A percentile compares a stretch with the other conserved stretches of the same genome.
phyloP scores from a whole-genome alignment of 1,139 yeast genomes.

The Kazachstania sp. region DNA sequence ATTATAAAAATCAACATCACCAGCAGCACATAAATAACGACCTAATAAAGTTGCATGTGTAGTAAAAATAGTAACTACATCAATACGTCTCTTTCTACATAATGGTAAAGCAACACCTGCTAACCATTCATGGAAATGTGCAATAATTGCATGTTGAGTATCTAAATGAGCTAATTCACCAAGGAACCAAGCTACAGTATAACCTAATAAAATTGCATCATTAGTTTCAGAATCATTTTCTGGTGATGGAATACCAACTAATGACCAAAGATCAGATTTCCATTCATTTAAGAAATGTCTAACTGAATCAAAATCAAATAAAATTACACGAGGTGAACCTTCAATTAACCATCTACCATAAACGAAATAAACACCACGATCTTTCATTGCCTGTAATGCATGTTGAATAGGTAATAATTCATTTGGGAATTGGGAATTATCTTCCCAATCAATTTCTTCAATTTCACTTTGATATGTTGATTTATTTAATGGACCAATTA shows the following conservation, averaged over 20 bases:
- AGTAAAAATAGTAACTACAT: slow-evolving; percentile 90
- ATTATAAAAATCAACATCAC: slow-evolving; percentile 79
- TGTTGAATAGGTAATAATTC: slow-evolving; percentile 23
- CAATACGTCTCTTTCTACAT: slow-evolving; percentile 84
- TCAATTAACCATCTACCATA: slow-evolving; percentile 97
- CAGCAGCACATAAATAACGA: slow-evolving; percentile 90
- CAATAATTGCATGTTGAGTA: slow-evolving; percentile 76
- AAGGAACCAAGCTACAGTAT: slow-evolving; percentile 91
- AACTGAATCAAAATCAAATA: slow-evolving; percentile 80
- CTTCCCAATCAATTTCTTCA: slow-evolving; percentile 65
- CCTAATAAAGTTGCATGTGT: slow-evolving; percentile 96
- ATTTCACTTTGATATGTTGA: slow-evolving; percentile 85
- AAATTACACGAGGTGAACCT: slow-evolving; percentile 91
- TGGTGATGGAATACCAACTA: slow-evolving; percentile 91
- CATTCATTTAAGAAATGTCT: slow-evolving; percentile 66
- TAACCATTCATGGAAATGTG: slow-evolving; percentile 97
- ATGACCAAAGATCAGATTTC: slow-evolving; percentile 88
- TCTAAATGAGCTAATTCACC: slow-evolving; percentile 90
- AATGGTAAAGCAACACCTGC: slow-evolving; percentile 94
- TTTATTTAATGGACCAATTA: slow-evolving; percentile 79
- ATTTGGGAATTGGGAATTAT: slow-evolving; percentile 44
- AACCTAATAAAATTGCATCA: slow-evolving; percentile 88
- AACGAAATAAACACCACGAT: slow-evolving; percentile 73
- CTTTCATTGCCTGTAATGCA: slow-evolving; percentile 50
- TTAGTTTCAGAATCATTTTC: slow-evolving; percentile 80